Base-by-base conservation (phyloP, 495 filamentous ascomycete genomes). In the Symbiotaphrina buchneri region DNA sequence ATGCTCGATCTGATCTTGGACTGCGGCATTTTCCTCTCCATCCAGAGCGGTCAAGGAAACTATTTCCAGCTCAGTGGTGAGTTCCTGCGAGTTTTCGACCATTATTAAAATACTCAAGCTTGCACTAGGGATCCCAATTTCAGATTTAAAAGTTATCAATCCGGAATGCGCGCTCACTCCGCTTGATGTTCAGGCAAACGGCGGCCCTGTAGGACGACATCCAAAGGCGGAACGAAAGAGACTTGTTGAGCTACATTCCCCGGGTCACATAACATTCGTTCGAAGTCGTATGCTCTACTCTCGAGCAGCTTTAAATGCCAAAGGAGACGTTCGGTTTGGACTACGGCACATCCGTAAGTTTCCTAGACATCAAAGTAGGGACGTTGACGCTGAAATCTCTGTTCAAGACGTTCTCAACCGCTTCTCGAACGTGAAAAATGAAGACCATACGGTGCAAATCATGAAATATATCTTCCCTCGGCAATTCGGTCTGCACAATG, bases 391-490 rank as follows among this genome's bases (percentile, higher is more conserved):
- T 26, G n/a, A 35, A 8, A 13, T 10, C 23, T 30, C 28, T 21
- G 4, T 41, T 17, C 13, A 10, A 94, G 83, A 97, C 53, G 75
- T 84, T 1, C 52, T 97, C 11, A 92, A 84, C 48, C 73, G 83
- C 1, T 78, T 64, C 42, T 52, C 61, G 0, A 52, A 65, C 21
- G 32, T 46, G 4, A 42, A 54, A 5, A 58, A 63, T 30, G 45
- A 47, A n/a, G 40, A 52, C 3, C 59, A 75, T 31, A 76, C 69
- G 0, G 42, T 72, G 5, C 79, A 75, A 36, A 52, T 94, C 17
- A 65, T 92, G 66, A 82, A 80, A 52, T 85, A 97, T 47, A 70
- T 97, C 1, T 97, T 97, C 39, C 87, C 87, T 19, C 61, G 74
- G 13, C 82, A 95, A 46, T 94, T 91, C 44, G 68, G 68, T 3